Percentiles rank a stretch among this genome's conserved stretches.
These are phyloP conservation scores for Saprolegnia diclina DNA, from an alignment of 352 stramenopile genomes.

Conservation along the genomic window DNA sequence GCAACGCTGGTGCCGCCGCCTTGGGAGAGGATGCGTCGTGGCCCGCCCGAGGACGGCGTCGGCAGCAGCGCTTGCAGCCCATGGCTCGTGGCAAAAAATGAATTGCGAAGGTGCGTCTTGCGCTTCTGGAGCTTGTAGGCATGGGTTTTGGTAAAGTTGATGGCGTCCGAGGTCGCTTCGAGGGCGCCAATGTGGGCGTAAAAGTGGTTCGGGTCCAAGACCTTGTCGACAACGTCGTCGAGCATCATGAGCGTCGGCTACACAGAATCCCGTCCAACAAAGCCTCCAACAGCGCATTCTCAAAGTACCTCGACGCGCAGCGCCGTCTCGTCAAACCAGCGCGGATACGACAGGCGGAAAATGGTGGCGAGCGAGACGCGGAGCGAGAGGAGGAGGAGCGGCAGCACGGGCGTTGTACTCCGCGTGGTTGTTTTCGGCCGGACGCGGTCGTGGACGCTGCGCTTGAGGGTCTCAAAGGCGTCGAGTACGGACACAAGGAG, in stretches of 20 bases:
- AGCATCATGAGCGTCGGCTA: constrained; percentile 18
- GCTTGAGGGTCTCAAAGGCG: constrained; percentile 22
- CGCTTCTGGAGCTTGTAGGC: constrained; percentile 24
- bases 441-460: not conserved
- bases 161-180: constrained; percentile 21
- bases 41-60: constrained; percentile 1
- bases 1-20: not conserved
- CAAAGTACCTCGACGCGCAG: constrained; percentile 23
- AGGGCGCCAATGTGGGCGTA: constrained; percentile 15
- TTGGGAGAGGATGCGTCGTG: constrained; percentile 8
- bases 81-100: constrained; percentile 15
- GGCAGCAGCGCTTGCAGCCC: constrained; percentile 13
- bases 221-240: not conserved
- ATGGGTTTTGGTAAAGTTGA: constrained; percentile 25
- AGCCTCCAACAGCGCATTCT: too few species aligned
- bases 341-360: constrained; percentile 53
- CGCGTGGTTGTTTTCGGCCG: constrained; percentile 3
- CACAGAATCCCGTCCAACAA: too few species aligned
- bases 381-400: constrained; percentile 50
- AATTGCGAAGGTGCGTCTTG: not conserved
- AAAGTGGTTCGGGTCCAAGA: constrained; percentile 17
- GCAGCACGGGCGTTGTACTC: constrained; percentile 30
- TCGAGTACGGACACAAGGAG: constrained; percentile 19
- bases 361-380: constrained; percentile 57
- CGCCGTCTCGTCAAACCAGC: constrained; percentile 36